Evolutionary conservation across 1,139 yeast genomes (phyloP), one percentile per base, ranked within the genome.

Genomic region (Taiozyma sp.): DNA sequence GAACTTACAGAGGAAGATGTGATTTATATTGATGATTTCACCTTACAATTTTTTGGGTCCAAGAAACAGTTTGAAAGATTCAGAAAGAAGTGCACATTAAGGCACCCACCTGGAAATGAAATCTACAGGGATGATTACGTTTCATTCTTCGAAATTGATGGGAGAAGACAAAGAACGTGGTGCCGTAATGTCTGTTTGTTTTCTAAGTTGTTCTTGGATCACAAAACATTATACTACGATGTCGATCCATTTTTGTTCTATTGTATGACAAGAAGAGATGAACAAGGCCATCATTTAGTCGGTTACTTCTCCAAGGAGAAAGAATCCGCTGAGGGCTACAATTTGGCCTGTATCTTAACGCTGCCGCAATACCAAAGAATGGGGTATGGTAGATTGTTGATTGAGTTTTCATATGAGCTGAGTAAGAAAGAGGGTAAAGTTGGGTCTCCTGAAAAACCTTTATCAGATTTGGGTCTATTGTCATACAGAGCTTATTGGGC

Each of bases 51-150:
- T 68, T 93, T 89, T 70, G 96, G 96, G 1, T 88, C 96, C 0
- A 76, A 78, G 55, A 90, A 88, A 65, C 98, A 92, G 69, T 93
- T 92, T 72, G 96, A 92, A 70, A 74, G 99, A 54, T 93, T 89
- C 70, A 77, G 98, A 63, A 69, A 81, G 24, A 93, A 93, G 66
- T 88, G 96, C 63, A 85, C 96, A 2, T 74, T 86, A 71, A 83
- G 85, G 61, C 98, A 93, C 64, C 99, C 99, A 0, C 99, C 99
- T 0, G 99, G 99, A 0, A 93, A 93, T 70, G 99, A 93, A 65
- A 92, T 93, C 19, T 93, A 93, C 67, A 75, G 99, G 51, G 99
- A 95, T 66, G 89, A 84, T 71, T 58, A 80, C 75, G 83, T 86
- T 38, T 83, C 90, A 41, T 92, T 93, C 66, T 93, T 93, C 78